These are phyloP conservation scores for Dipodascopsis uninucleata DNA, from an alignment of 805 yeast genomes.

Conservation along the genomic window DNA sequence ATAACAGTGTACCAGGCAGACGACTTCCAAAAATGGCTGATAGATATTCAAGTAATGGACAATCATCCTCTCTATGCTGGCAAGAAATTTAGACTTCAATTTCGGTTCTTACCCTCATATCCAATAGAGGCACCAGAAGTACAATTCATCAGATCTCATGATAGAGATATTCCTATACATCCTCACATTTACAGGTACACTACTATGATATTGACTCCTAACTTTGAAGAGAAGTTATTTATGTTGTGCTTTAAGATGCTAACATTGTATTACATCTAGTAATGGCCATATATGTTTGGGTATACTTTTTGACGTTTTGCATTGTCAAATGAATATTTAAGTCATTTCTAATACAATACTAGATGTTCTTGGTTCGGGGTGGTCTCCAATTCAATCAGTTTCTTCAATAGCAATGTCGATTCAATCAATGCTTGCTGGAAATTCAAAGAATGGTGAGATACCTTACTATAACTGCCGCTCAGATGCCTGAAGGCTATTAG, in stretches of 20 bases:
- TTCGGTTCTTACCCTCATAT: constrained; percentile 45
- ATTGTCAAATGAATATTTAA: not conserved
- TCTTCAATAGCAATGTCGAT: constrained; percentile 45
- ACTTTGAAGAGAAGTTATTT: not conserved
- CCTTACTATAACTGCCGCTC: no score
- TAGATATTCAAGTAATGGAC: constrained; percentile 41
- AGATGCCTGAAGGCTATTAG: not conserved
- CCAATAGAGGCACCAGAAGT: constrained; percentile 62
- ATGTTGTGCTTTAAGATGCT: not conserved
- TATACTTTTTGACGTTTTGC: constrained; percentile 9
- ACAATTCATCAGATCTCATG: constrained; percentile 41
- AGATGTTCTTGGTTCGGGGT: constrained; percentile 57
- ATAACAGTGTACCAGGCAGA: constrained; percentile 36
- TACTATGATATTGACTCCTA: not conserved
- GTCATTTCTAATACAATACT: not conserved
- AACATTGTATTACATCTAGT: constrained; percentile 1
- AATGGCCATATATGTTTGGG: constrained; percentile 75
- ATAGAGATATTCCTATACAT: constrained; percentile 54
- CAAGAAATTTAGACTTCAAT: constrained; percentile 43
- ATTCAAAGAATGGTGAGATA: constrained; percentile 37
- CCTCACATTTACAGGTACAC: constrained; percentile 62
- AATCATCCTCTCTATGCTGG: constrained; percentile 40
- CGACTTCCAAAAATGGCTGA: constrained; percentile 36
- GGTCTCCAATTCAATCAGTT: constrained; percentile 60
- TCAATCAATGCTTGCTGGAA: constrained; percentile 61